A percentile compares a stretch with the other conserved stretches of the same genome.
These are phyloP conservation scores for Microcyclospora tardicrescens DNA, from an alignment of 2,329 filamentous ascomycete species.

Conservation along the genomic window DNA sequence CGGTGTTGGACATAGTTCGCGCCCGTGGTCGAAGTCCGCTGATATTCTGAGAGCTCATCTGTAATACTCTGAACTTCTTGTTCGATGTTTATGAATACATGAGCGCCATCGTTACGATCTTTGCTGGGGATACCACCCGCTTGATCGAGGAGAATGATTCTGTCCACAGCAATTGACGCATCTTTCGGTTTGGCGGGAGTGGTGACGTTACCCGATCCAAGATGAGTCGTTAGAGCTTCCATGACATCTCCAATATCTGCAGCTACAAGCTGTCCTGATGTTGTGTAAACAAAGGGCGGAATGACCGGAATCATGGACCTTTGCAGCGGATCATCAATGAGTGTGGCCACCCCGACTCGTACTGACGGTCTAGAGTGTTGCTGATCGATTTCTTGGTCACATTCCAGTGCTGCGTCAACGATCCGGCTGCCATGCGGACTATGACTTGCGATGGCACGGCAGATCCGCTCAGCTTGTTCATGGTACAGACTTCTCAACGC, in stretches of 20 bases:
- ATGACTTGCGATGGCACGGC: slow-evolving; percentile 59
- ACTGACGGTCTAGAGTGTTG: slow-evolving; percentile 17
- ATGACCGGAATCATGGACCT: slow-evolving; percentile 60
- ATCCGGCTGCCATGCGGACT: slow-evolving; percentile 55
- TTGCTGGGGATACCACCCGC: slow-evolving; percentile 68
- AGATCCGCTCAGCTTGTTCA: slow-evolving; percentile 59
- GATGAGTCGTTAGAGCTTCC: slow-evolving; percentile 62
- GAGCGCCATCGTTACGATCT: slow-evolving; percentile 47
- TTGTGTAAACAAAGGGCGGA: slow-evolving; percentile 48
- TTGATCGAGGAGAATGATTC: slow-evolving; percentile 79
- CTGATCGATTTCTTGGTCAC: slow-evolving; percentile 9
- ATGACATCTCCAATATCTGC: slow-evolving; percentile 52
- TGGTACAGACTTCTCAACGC: slow-evolving; percentile 15
- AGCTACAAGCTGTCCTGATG: slow-evolving; percentile 36
- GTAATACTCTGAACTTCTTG: slow-evolving; percentile 69
- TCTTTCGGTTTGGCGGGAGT: background rate
- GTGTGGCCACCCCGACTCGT: slow-evolving; percentile 30
- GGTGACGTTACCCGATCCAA: slow-evolving; percentile 35
- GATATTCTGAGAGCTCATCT: slow-evolving; percentile 32
- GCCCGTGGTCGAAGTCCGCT: background rate
- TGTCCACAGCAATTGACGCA: slow-evolving; percentile 50
- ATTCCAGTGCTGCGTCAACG: slow-evolving; percentile 44
- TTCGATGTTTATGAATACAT: slow-evolving; percentile 85
- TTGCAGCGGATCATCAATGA: slow-evolving; percentile 52
- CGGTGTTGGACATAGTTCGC: slow-evolving; percentile 36